Base-by-base conservation (phyloP, 1,284 basidiomycete genomes). In the Phylloboletellus chloephorus region DNA sequence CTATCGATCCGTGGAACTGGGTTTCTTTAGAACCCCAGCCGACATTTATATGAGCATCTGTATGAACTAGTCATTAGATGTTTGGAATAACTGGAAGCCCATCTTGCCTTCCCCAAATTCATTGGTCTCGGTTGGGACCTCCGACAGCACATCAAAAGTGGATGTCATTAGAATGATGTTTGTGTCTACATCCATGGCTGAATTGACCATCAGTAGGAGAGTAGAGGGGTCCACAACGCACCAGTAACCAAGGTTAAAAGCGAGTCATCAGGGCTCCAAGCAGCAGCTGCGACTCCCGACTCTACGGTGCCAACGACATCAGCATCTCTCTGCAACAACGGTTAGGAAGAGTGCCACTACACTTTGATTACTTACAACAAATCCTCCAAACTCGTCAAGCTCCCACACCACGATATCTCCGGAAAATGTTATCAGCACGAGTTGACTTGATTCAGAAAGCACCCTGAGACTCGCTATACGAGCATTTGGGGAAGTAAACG, bases 11-110 rank as follows among this genome's bases (percentile, higher is more conserved):
- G 54, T 98, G 94, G 61, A 99, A 99, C 60, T 99, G 96, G 0
- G 96, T 98, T 54, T 88, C 76, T 58, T 95, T 96, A 4, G 89
- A 90, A 21, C 96, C 96, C 96, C 96, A 99, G 7, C 96, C 96
- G 41, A 98, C 89, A 52, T 94, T 90, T 54, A 97, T 90, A 5
- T 88, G 90, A 28, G 82, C 78, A 60, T 92, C 92, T 91, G 53
- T 2, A 44, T 23, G 12, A 42, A 45, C 29, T 36, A 17, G 26
- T 50, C 44, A 49, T 42, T 22, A 46, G 36, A 47, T 20, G 23
- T 23, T 15, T 26, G 35, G 19, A 26, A 39, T 30, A 39, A 25
- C 35, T 30, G 42, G 25, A 42, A 49, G 49, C 6, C 19, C 82
- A 37, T 38, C 54, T 33, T 26, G 31, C 88, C 88, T 72, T 93